Base-by-base conservation (phyloP, 139 green algal species). In the Micromonas commoda region DNA sequence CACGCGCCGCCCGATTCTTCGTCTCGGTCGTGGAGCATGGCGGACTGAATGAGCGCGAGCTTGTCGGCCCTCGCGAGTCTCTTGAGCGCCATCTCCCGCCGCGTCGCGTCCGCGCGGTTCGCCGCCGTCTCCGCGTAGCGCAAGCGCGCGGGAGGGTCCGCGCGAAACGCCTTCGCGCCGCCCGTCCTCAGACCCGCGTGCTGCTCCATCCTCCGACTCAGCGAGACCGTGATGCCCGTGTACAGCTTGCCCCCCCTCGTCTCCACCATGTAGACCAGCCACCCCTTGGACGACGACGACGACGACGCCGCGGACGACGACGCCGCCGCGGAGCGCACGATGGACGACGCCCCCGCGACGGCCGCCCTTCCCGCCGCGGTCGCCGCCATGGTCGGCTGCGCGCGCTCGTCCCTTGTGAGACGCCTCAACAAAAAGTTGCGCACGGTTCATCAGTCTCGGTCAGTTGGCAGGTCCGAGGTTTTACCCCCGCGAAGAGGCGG, bases 1-100 rank as follows among this genome's bases (percentile, higher is more conserved):
- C n/a, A n/a, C n/a, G n/a, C n/a, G n/a, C n/a, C n/a, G n/a, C n/a
- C n/a, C n/a, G n/a, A n/a, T n/a, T n/a, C n/a, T n/a, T n/a, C n/a
- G n/a, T n/a, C n/a, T n/a, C n/a, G n/a, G n/a, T n/a, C n/a, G n/a
- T n/a, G n/a, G n/a, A n/a, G n/a, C n/a, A n/a, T n/a, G n/a, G n/a
- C 64, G 21, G 82, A 73, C 63, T 73, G 66, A 39, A 60, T 74
- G 39, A 61, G 77, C n/a, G 83, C 82, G 65, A 83, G 79, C 45
- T 57, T 57, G 9, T 57, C 45, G 77, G 65, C 81, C 0, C 85
- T 85, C 60, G 73, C 86, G 32, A 85, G 70, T 77, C 82, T 68
- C 69, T 72, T 85, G 51, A 57, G 78, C 20, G 54, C 38, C 9
- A 57, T 23, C 45, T 57, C 45, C 16, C 45, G 45, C 45, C 45